Evolutionary conservation across 352 stramenopile genomes (phyloP).

Genomic region (Nothophytophthora sp.): DNA sequence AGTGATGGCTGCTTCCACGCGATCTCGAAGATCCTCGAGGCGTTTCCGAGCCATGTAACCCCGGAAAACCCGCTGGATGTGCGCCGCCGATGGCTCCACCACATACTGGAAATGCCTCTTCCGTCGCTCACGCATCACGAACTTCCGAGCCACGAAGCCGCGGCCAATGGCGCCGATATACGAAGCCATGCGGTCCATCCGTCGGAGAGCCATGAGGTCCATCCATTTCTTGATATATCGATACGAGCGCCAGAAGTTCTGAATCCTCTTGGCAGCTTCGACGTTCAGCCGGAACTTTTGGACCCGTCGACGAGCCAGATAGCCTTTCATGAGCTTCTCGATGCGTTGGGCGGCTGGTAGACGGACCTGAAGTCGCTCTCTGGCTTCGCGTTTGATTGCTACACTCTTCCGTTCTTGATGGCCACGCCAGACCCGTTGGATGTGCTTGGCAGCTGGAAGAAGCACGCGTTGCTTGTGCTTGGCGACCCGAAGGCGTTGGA

Average conservation of each 20-base stretch:
- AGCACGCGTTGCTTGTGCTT: constrained; percentile 44
- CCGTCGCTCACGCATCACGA: constrained; percentile 47
- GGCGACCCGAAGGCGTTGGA: constrained; percentile 39
- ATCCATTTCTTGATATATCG: constrained; percentile 53
- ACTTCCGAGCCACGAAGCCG: constrained; percentile 61
- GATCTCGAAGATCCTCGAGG: constrained; percentile 55
- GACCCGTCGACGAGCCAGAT: constrained; percentile 45
- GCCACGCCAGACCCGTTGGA: constrained; percentile 68
- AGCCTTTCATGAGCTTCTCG: constrained; percentile 50
- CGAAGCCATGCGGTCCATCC: constrained; percentile 56
- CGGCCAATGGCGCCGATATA: constrained; percentile 62
- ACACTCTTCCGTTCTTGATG: constrained; percentile 34
- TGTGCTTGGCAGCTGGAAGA: constrained; percentile 35
- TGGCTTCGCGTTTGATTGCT: constrained; percentile 24
- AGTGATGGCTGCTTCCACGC: constrained; percentile 68
- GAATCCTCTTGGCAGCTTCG: constrained; percentile 41
- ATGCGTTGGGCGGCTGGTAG: constrained; percentile 57
- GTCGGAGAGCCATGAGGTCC: constrained; percentile 46
- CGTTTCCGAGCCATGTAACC: constrained; percentile 55
- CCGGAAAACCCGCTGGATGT: constrained; percentile 75
- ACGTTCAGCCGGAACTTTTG: constrained; percentile 27
- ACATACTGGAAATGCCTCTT: constrained; percentile 43
- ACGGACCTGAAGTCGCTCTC: constrained; percentile 34
- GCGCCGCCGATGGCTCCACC: constrained; percentile 40
- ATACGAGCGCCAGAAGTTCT: constrained; percentile 51